Percentiles rank a stretch among this genome's conserved stretches.
phyloP scores from a whole-genome alignment of 2,329 filamentous ascomycete genomes.

The Colletotrichum lentis region DNA sequence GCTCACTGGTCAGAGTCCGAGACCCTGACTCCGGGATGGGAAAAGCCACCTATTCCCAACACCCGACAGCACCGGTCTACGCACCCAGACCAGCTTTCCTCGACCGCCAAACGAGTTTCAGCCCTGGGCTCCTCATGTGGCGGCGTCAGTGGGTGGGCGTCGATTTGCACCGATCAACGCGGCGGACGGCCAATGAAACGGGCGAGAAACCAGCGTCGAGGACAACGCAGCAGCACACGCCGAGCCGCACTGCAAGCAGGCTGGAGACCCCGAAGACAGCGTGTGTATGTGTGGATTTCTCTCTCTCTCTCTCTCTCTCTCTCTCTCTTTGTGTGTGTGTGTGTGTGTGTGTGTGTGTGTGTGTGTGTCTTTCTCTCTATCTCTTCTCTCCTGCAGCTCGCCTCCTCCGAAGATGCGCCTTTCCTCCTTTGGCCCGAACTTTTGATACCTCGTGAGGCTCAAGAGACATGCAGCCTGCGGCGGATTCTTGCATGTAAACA shows the following conservation, averaged over 20 bases:
- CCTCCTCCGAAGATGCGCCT: neutral
- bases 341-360: too few relatives aligned
- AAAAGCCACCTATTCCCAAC: neutral
- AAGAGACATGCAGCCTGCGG: constrained; percentile 19
- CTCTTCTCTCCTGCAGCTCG: neutral
- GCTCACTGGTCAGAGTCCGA: constrained; percentile 10
- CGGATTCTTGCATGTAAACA: neutral
- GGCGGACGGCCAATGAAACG: constrained; percentile 30
- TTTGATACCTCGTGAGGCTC: constrained; percentile 26
- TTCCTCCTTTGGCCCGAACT: constrained; percentile 11
- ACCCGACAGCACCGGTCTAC: neutral
- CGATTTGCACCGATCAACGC: constrained; percentile 22
- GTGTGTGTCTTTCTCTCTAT: too few relatives aligned
- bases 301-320: too few relatives aligned
- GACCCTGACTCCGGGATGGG: constrained; percentile 4
- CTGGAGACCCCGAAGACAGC: neutral
- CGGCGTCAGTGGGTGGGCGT: constrained; percentile 9
- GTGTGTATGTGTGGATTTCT: neutral
- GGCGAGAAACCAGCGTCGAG: constrained; percentile 9
- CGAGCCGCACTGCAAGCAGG: constrained; percentile 15
- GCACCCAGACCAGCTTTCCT: neutral
- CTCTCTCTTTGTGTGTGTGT: too few relatives aligned
- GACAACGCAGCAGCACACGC: constrained; percentile 27
- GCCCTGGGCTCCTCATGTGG: constrained; percentile 14
- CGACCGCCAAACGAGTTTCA: constrained; percentile 16